phyloP scores from a whole-genome alignment of 169 alveolate species.

The Plasmodium relictum region DNA sequence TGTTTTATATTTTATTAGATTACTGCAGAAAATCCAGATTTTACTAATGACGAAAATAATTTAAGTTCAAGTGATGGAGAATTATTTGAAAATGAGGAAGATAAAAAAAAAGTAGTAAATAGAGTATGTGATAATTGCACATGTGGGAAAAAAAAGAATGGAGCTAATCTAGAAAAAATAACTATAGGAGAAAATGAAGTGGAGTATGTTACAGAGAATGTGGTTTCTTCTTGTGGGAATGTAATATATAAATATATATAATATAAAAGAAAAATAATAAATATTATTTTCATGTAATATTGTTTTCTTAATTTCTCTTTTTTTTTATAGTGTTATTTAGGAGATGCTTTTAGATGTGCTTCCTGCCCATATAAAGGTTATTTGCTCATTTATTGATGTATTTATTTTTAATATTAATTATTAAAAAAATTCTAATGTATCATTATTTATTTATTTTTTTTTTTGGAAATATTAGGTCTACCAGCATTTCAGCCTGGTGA shows the following conservation, averaged over 20 bases:
- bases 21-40: slow-evolving; percentile 72
- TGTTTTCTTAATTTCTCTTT: not conserved
- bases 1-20: slow-evolving; percentile 24
- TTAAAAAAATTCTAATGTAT: too few species aligned
- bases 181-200: slow-evolving; percentile 42
- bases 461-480: slow-evolving; percentile 29
- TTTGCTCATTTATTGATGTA: not conserved
- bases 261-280: not conserved
- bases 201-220: slow-evolving; percentile 60
- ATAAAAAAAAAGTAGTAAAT: slow-evolving; percentile 64
- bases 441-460: not conserved
- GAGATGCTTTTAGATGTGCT: slow-evolving; percentile 77
- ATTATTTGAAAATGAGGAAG: slow-evolving; percentile 33
- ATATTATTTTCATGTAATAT: too few species aligned
- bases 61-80: slow-evolving; percentile 53
- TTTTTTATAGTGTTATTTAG: slow-evolving; percentile 49
- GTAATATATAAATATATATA: slow-evolving; percentile 26
- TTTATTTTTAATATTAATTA: not conserved
- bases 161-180: slow-evolving; percentile 28
- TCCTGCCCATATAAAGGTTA: slow-evolving; percentile 76
- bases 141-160: slow-evolving; percentile 58
- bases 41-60: slow-evolving; percentile 35
- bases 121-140: slow-evolving; percentile 77
- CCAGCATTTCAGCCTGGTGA: slow-evolving; percentile 77
- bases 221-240: slow-evolving; percentile 74